Evolutionary conservation across 2,329 filamentous ascomycete species (phyloP).

Genomic region (Neonectria faginata): DNA sequence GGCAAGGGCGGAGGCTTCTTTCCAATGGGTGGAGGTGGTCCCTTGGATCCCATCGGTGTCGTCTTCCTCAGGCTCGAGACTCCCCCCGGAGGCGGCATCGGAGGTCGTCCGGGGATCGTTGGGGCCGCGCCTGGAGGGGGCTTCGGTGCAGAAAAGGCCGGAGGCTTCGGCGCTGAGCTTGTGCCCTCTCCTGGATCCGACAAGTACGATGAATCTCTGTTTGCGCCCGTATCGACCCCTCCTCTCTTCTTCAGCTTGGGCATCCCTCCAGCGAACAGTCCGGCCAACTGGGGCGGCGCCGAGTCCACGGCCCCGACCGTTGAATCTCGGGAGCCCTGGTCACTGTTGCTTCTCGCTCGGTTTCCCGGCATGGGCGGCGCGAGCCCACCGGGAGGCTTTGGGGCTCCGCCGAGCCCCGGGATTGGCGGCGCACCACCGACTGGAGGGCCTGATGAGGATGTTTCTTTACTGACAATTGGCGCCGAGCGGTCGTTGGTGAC

Average conservation of each 20-base stretch:
- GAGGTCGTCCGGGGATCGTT: conserved; percentile 39
- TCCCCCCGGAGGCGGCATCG: conserved; percentile 59
- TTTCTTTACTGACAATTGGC: conserved; percentile 66
- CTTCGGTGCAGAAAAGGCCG: conserved; percentile 67
- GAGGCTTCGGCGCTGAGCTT: conserved; percentile 62
- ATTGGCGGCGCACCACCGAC: conserved; percentile 84
- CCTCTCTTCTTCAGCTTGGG: conserved; percentile 92
- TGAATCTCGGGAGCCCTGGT: conserved; percentile 66
- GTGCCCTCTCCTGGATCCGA: conserved; percentile 75
- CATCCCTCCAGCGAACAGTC: conserved; percentile 93
- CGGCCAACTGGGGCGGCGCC: conserved; percentile 86
- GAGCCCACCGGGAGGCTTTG: conserved; percentile 70
- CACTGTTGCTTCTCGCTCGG: conserved; percentile 86
- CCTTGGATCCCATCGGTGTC: conserved; percentile 60
- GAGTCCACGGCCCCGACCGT: conserved; percentile 61
- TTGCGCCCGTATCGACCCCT: conserved; percentile 77
- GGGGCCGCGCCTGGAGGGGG: conserved; percentile 57
- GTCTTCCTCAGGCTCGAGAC: conserved; percentile 67
- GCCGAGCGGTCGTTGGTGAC: conserved; percentile 94
- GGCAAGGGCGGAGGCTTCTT: conserved; percentile 79
- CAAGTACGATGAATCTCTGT: conserved; percentile 74
- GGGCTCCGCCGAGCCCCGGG: conserved; percentile 65
- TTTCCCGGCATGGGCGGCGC: conserved; percentile 79
- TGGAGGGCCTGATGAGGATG: conserved; percentile 64
- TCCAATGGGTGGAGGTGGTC: conserved; percentile 81